phyloP scores from a whole-genome alignment of 2,329 filamentous ascomycete species.

The Bipolaris cookei region DNA sequence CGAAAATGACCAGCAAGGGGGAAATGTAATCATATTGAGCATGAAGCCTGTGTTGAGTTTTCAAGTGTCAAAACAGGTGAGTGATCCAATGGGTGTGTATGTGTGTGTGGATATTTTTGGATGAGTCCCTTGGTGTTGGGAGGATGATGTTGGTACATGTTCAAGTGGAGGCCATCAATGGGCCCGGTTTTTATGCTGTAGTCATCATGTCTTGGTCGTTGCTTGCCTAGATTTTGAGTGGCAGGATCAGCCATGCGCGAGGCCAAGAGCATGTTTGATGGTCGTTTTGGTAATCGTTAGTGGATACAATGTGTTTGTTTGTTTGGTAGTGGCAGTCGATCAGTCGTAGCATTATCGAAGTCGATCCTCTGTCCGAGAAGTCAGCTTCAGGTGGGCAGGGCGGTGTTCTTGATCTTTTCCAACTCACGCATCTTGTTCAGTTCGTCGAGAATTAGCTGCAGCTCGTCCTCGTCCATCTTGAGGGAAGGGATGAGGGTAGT shows the following conservation, averaged over 20 bases:
- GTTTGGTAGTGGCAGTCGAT: neutral
- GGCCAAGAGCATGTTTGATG: neutral
- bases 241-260: neutral
- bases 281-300: neutral
- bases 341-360: constrained; percentile 23
- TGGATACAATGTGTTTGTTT: neutral
- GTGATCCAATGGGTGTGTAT: neutral
- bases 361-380: constrained; percentile 35
- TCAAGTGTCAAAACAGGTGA: no score
- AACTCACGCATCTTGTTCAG: constrained; percentile 75
- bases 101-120: neutral
- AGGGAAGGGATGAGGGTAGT: constrained; percentile 93
- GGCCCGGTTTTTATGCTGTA: neutral
- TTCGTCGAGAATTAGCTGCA: constrained; percentile 88
- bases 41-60: no score
- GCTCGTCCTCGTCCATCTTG: constrained; percentile 88
- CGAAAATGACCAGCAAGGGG: neutral
- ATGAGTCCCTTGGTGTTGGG: neutral
- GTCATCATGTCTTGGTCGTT: neutral
- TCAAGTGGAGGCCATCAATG: neutral
- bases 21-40: neutral
- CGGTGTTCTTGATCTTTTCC: constrained; percentile 4
- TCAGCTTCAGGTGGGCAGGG: constrained; percentile 20
- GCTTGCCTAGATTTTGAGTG: neutral
- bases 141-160: neutral